These are phyloP conservation scores for Yamadazyma tumulicola DNA, from an alignment of 805 yeast genomes.

Conservation along the genomic window DNA sequence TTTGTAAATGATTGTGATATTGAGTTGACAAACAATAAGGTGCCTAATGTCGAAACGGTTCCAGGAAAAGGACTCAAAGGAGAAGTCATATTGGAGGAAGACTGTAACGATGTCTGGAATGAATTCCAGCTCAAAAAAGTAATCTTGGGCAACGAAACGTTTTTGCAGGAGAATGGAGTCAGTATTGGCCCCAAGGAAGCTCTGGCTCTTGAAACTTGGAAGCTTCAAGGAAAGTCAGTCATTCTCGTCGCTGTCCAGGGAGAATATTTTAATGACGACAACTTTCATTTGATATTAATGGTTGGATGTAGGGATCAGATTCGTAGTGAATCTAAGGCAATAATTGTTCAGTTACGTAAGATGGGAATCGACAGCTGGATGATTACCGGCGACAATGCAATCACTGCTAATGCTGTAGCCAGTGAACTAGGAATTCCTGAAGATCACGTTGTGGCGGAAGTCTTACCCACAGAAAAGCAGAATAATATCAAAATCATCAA, in stretches of 20 bases:
- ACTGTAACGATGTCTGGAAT: slow-evolving; percentile 26
- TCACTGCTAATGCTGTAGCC: slow-evolving; percentile 69
- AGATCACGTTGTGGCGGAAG: slow-evolving; percentile 60
- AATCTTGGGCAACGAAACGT: slow-evolving; percentile 58
- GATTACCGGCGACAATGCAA: slow-evolving; percentile 71
- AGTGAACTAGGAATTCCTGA: slow-evolving; percentile 51
- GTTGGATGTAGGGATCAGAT: slow-evolving; percentile 61
- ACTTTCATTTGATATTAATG: slow-evolving; percentile 41
- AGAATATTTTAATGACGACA: slow-evolving; percentile 21
- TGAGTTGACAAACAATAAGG: slow-evolving; percentile 26
- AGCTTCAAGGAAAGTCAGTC: slow-evolving; percentile 59
- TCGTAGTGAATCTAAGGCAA: slow-evolving; percentile 53
- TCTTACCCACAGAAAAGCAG: slow-evolving; percentile 71
- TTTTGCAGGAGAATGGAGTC: slow-evolving; percentile 48
- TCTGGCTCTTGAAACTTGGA: slow-evolving; percentile 49
- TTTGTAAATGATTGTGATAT: slow-evolving; percentile 24
- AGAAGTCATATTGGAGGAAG: slow-evolving; percentile 21
- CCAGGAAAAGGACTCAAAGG: slow-evolving; percentile 63
- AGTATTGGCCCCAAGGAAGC: slow-evolving; percentile 29
- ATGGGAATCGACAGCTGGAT: slow-evolving; percentile 62
- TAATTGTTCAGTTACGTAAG: slow-evolving; percentile 36
- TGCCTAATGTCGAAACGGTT: slow-evolving; percentile 49
- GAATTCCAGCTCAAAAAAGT: slow-evolving; percentile 32
- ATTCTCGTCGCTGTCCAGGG: slow-evolving; percentile 49
- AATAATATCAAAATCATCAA: slow-evolving; percentile 55